Evolutionary conservation across 805 yeast species (phyloP).

Genomic region (Ogataea paraovalis): DNA sequence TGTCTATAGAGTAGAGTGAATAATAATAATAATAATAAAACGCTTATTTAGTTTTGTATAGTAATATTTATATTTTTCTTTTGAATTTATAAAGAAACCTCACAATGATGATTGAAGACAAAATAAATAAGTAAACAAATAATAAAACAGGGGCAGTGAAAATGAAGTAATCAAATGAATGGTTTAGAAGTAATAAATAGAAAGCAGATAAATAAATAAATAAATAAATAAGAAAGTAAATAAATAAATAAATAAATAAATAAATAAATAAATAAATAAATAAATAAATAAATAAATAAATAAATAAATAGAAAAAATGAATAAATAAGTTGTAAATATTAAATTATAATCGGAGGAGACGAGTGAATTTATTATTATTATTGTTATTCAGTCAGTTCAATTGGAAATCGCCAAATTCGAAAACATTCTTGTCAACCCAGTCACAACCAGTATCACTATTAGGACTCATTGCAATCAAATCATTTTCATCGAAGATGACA

Average conservation of each 20-base stretch:
- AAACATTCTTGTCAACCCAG: conserved; percentile 49
- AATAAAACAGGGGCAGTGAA: not conserved
- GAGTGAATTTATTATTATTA: not conserved
- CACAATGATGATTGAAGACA: not conserved
- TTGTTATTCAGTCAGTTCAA: conserved; percentile 5
- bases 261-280: not conserved
- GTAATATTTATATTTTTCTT: not conserved
- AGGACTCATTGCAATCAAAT: conserved; percentile 22
- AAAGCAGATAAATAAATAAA: not conserved
- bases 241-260: not conserved
- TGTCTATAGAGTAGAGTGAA: conserved; percentile 38
- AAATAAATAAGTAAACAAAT: not conserved
- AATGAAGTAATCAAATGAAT: not conserved
- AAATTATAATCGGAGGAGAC: too few relatives aligned
- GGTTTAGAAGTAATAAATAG: too few relatives aligned
- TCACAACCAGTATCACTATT: conserved; percentile 51
- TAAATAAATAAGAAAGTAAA: not conserved
- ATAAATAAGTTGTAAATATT: too few relatives aligned
- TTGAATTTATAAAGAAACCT: not conserved
- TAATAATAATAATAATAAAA: too few relatives aligned
- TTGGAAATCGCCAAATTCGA: conserved; percentile 35
- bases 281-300: not conserved
- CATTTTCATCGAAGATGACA: conserved; percentile 18
- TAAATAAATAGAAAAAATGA: not conserved
- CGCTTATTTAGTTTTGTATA: too few relatives aligned